Evolutionary conservation across 345 rosid genomes (phyloP).

Genomic region (Heritiera fomes): DNA sequence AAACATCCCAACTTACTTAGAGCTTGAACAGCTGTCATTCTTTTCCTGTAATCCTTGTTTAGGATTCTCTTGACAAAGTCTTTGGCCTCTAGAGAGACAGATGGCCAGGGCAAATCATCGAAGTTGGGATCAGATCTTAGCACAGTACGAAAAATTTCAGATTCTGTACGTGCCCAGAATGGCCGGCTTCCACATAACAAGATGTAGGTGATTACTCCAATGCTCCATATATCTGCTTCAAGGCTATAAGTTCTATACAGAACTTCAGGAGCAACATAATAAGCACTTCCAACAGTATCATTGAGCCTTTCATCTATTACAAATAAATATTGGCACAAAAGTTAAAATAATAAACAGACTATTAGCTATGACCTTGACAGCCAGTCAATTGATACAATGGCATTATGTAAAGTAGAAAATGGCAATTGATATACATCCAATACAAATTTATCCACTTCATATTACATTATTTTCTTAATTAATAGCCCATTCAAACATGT

Average conservation of each 20-base stretch:
- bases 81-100: constrained; percentile 64
- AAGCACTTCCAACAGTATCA: constrained; percentile 83
- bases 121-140: constrained; percentile 71
- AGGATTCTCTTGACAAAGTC: constrained; percentile 79
- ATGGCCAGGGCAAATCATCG: constrained; percentile 77
- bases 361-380: background rate
- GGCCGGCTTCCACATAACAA: constrained; percentile 83
- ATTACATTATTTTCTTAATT: background rate
- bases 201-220: constrained; percentile 75
- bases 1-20: constrained; percentile 49
- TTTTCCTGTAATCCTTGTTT: constrained; percentile 74
- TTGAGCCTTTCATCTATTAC: constrained; percentile 67
- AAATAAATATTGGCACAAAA: background rate
- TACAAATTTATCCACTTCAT: background rate
- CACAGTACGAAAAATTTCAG: constrained; percentile 78
- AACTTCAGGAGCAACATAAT: constrained; percentile 85
- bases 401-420: background rate
- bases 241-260: constrained; percentile 73
- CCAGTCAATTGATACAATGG: background rate
- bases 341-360: background rate
- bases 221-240: constrained; percentile 87
- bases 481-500: background rate
- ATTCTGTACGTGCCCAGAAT: constrained; percentile 83
- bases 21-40: constrained; percentile 90
- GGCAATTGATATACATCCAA: background rate